Evolutionary conservation across 495 filamentous ascomycete species (phyloP), one percentile per base, ranked within the genome.

Genomic region (Annulohypoxylon bovei): DNA sequence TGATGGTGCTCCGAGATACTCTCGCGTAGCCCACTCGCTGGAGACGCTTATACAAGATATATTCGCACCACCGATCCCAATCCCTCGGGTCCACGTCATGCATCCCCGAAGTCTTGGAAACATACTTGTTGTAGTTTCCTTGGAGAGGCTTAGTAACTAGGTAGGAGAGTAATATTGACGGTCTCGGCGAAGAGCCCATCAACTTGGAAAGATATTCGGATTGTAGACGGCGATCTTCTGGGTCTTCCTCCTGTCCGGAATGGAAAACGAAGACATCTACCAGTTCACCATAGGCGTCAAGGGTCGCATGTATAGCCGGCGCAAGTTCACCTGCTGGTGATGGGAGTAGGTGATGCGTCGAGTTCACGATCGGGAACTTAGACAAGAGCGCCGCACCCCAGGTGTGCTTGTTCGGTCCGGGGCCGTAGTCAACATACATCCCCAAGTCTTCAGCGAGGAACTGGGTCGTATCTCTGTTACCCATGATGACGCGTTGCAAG

Each of bases 1-100:
- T 99, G 73, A 99, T 97, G 0, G 92, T 96, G 66, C 89, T 88
- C 72, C 95, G 82, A 65, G 91, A 95, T 35, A 99, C 89, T 69
- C 95, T 85, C 12, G 95, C 95, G 77, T 98, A 99, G 6, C 93
- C 96, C 2, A 90, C 90, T 68, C 94, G 85, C 78, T 89, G 91
- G 55, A 99, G 78, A 9, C 90, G 90, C 83, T 98, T 97, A 83
- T 92, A 99, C 55, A 99, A 83, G 68, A 99, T 95, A 75, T 99
- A 99, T 83, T 99, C 95, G 81, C 96, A 99, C 96, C 96, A 99
- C 62, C 96, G 83, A 80, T 99, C 95, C 93, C 93, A 97, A 75
- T 99, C 96, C 12, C 84, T 90, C 7, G 89, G 87, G 72, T 99
- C 96, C 56, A 99, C 95, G 74, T 99, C 96, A 71, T 91, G 89